Conservation (phyloP, 2,329 filamentous ascomycete genomes). For the Arthroderma sp. region DNA sequence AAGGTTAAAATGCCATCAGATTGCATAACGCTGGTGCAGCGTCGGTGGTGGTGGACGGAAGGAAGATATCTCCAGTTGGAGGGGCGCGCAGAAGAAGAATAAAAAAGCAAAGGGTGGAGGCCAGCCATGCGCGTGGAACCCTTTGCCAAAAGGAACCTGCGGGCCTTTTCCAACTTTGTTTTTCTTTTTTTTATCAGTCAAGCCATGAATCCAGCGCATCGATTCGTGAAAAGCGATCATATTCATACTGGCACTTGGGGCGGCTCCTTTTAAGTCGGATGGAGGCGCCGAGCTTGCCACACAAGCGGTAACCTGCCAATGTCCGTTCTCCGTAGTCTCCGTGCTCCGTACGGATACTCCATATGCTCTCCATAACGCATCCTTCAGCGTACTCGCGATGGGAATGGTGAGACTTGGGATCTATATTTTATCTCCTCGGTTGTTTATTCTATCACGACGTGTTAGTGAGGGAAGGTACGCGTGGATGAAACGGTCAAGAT, state of each 20-base stretch:
- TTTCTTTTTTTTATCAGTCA: background rate
- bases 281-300: constrained; percentile 1
- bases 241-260: constrained; percentile 1
- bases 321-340: background rate
- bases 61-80: background rate
- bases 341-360: background rate
- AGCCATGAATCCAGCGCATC: background rate
- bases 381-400: background rate
- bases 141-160: constrained; percentile 4
- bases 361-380: background rate
- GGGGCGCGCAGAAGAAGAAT: too few relatives aligned
- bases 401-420: background rate
- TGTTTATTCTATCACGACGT: background rate
- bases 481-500: constrained; percentile 1
- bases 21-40: constrained; percentile 1
- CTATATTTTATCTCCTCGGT: background rate
- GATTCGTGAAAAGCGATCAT: constrained; percentile 1
- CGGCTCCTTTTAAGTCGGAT: constrained; percentile 5
- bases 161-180: constrained; percentile 3
- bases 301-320: constrained; percentile 2
- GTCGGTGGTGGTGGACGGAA: background rate
- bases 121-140: constrained; percentile 6
- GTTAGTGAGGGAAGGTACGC: background rate
- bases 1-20: background rate
- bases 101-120: background rate